Conservation (phyloP, 2,329 filamentous ascomycete species). For the Fusarium chuoi region DNA sequence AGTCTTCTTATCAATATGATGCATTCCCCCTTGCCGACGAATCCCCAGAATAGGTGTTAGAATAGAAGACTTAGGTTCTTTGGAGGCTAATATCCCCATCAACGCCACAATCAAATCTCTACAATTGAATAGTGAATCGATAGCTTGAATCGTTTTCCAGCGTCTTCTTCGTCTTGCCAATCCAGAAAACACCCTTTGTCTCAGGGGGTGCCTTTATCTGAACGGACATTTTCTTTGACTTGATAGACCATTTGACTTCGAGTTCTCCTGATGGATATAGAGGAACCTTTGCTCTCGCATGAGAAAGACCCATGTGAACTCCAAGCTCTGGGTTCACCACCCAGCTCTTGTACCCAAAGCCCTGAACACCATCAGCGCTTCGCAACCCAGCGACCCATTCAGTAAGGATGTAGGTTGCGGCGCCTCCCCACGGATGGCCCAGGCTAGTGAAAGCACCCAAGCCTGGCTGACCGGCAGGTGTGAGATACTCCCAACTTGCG, state of each 20-base stretch:
- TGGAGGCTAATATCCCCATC: background rate
- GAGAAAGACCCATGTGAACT: background rate
- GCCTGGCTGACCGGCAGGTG: background rate
- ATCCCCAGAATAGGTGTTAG: background rate
- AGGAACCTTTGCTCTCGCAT: background rate
- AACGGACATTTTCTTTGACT: background rate
- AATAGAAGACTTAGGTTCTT: background rate
- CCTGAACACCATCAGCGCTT: background rate
- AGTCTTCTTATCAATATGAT: background rate
- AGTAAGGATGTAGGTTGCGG: slow-evolving; percentile 5
- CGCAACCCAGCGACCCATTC: slow-evolving; percentile 10
- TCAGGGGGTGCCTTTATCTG: background rate
- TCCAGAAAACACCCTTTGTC: background rate
- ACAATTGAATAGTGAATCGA: background rate
- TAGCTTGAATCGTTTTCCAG: background rate
- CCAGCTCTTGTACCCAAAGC: slow-evolving; percentile 1
- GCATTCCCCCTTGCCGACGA: background rate
- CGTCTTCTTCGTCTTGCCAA: background rate
- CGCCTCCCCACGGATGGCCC: slow-evolving; percentile 4
- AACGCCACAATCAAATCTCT: background rate
- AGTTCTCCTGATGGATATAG: background rate
- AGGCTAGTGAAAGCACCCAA: background rate
- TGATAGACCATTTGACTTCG: background rate
- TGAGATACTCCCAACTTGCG: slow-evolving; percentile 7
- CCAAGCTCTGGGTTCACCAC: slow-evolving; percentile 2